Percentiles rank a stretch among this genome's conserved stretches.
phyloP scores from a whole-genome alignment of 1,284 basidiomycete genomes.

The Ceratobasidium theobromae region DNA sequence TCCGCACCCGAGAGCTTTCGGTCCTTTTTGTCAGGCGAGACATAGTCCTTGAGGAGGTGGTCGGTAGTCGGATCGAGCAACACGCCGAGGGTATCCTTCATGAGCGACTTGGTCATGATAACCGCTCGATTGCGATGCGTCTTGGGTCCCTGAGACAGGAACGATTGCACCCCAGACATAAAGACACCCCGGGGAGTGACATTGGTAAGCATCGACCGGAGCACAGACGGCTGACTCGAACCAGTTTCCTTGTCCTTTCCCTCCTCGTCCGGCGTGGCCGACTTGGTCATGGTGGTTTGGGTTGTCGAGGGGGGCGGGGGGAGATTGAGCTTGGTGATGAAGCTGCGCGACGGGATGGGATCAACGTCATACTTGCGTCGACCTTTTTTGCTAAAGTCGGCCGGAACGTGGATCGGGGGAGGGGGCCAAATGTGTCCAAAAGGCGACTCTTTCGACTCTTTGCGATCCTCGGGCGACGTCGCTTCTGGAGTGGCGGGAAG shows the following conservation, averaged over 20 bases:
- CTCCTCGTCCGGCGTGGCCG: not conserved
- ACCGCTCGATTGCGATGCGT: constrained; percentile 4
- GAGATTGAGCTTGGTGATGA: constrained; percentile 14
- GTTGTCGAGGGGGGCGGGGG: not conserved
- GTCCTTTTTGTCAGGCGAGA: constrained; percentile 6
- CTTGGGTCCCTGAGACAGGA: not conserved
- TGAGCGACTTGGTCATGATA: constrained; percentile 27
- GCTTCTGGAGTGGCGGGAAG: not conserved
- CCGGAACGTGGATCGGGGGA: not conserved
- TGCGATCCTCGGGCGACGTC: not conserved
- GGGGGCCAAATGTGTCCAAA: constrained; percentile 19
- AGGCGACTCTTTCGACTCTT: not conserved
- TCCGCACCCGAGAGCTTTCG: constrained; percentile 15
- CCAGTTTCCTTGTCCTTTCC: not conserved
- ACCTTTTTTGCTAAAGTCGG: constrained; percentile 4
- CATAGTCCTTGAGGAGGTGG: constrained; percentile 25
- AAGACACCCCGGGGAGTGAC: constrained; percentile 13
- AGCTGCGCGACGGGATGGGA: constrained; percentile 2
- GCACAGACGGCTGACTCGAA: constrained; percentile 13
- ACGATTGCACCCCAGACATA: not conserved
- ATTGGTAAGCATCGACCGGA: constrained; percentile 17
- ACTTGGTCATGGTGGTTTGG: not conserved
- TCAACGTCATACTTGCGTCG: constrained; percentile 12
- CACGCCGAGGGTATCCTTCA: constrained; percentile 24
- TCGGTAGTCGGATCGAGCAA: constrained; percentile 17